These are phyloP conservation scores for Alternaria novae-zelandiae DNA, from an alignment of 2,329 filamentous ascomycete genomes.

Conservation along the genomic window DNA sequence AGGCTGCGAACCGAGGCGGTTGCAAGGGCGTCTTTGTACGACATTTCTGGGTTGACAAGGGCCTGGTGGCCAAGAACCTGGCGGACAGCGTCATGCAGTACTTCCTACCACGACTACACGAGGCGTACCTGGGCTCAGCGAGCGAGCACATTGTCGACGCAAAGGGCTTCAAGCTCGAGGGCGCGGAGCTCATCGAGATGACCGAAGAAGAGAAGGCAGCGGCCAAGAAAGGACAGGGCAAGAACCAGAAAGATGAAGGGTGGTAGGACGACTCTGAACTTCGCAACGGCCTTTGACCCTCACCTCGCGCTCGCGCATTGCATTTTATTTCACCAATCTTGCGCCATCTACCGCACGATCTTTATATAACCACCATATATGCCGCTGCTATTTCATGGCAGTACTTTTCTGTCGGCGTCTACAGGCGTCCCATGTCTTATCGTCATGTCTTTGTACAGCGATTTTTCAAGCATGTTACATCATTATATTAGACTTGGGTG, in stretches of 20 bases:
- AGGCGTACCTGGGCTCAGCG: conserved; percentile 37
- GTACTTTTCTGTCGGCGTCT: not conserved
- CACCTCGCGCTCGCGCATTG: not conserved
- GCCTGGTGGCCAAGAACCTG: conserved; percentile 38
- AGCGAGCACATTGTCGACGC: conserved; percentile 42
- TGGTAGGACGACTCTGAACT: conserved; percentile 22
- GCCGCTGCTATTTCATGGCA: not conserved
- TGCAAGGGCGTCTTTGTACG: conserved; percentile 49
- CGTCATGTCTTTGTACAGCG: not conserved
- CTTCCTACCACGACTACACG: conserved; percentile 43
- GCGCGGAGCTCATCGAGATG: conserved; percentile 41
- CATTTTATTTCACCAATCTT: not conserved
- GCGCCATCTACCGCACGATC: not conserved
- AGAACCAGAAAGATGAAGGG: conserved; percentile 47
- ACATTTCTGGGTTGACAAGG: conserved; percentile 50
- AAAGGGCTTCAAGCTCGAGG: conserved; percentile 43
- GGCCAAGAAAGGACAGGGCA: conserved; percentile 24
- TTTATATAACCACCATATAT: not conserved
- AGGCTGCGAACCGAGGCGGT: conserved; percentile 40
- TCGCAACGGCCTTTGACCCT: not conserved
- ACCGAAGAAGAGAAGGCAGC: conserved; percentile 39
- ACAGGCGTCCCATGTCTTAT: not conserved
- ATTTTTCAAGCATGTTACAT: not conserved
- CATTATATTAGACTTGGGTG: not conserved
- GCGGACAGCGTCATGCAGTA: conserved; percentile 47